Conservation (phyloP, 2,329 filamentous ascomycete genomes). For the Cladophialophora immunda region DNA sequence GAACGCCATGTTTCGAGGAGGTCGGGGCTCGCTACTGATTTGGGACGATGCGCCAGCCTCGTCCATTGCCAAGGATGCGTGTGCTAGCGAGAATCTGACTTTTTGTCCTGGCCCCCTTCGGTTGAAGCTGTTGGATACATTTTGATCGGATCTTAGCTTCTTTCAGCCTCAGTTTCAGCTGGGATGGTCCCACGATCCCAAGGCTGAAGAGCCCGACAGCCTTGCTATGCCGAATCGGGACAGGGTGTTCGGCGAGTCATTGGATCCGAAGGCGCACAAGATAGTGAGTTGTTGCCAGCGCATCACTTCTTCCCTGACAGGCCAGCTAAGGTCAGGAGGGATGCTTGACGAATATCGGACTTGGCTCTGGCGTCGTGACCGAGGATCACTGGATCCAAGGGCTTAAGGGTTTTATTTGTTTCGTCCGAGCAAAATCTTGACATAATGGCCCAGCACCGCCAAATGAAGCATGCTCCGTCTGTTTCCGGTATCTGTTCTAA, state of each 20-base stretch:
- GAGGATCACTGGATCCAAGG: background rate
- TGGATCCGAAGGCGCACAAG: background rate
- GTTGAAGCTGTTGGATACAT: background rate
- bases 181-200: background rate
- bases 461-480: background rate
- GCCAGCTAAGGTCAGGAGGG: background rate
- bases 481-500: background rate
- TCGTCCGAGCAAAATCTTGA: background rate
- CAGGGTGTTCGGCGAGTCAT: background rate
- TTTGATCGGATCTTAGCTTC: conserved; percentile 2
- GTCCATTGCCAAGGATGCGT: background rate
- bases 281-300: background rate
- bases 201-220: conserved; percentile 5
- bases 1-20: background rate
- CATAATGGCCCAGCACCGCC: background rate
- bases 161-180: conserved; percentile 9
- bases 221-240: background rate
- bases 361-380: background rate
- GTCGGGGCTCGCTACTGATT: background rate
- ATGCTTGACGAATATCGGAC: background rate
- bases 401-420: background rate
- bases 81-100: background rate
- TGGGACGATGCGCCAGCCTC: background rate
- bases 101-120: background rate
- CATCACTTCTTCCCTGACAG: background rate